Evolutionary conservation across 2,329 filamentous ascomycete genomes (phyloP).

Genomic region (Monosporascus sp.): DNA sequence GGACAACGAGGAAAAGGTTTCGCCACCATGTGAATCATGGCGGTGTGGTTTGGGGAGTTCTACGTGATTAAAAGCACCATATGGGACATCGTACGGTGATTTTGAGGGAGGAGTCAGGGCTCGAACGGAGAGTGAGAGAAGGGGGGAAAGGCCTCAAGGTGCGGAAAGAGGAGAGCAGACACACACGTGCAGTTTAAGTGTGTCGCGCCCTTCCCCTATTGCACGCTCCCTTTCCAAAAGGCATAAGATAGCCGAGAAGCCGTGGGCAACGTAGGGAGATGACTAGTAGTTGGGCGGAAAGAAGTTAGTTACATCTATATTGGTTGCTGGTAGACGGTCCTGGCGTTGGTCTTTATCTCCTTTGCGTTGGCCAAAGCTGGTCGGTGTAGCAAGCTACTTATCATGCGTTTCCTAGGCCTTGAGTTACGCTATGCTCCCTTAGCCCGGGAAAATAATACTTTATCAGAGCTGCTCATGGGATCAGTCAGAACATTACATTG

Average conservation of each 20-base stretch:
- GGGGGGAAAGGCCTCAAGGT: conserved; percentile 10
- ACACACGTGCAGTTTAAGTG: conserved; percentile 46
- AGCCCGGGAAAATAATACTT: not conserved
- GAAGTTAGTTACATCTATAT: not conserved
- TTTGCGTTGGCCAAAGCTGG: not conserved
- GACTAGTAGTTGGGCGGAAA: not conserved
- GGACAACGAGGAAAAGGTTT: not conserved
- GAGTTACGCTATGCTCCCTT: not conserved
- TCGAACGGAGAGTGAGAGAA: conserved; percentile 6
- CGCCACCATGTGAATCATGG: not conserved
- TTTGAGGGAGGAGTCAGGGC: not conserved
- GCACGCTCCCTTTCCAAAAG: conserved; percentile 1
- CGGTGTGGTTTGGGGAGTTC: not conserved
- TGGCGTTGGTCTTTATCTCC: not conserved
- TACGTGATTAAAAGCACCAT: not conserved
- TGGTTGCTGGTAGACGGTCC: not conserved
- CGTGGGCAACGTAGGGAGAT: not conserved
- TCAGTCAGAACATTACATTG: no score
- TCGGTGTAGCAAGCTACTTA: not conserved
- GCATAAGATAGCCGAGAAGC: not conserved
- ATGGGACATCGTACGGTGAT: no score
- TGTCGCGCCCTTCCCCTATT: conserved; percentile 3
- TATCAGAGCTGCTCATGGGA: no score
- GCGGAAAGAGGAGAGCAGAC: conserved; percentile 6
- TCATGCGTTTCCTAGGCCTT: not conserved